A percentile compares a stretch with the other conserved stretches of the same genome.
phyloP scores from a whole-genome alignment of 1,139 yeast genomes.

The Wickerhamomyces sp. region DNA sequence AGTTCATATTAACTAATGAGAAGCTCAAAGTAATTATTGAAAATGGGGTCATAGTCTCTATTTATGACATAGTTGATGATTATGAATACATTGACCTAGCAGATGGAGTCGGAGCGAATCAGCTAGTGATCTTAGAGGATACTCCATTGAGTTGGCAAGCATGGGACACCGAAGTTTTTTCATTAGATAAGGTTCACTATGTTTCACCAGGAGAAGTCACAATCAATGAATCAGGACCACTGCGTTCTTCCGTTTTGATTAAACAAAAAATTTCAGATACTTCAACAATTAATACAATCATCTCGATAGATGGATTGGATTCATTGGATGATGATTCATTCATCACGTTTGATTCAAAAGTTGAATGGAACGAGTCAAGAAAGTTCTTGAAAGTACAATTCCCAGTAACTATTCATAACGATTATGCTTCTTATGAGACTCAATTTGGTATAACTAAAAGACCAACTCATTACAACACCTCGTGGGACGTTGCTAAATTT shows the following conservation, averaged over 20 bases:
- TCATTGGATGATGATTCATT: conserved; percentile 29
- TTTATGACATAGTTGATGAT: conserved; percentile 54
- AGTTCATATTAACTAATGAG: conserved; percentile 54
- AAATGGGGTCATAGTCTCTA: conserved; percentile 61
- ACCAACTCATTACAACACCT: conserved; percentile 90
- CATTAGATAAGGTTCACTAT: conserved; percentile 63
- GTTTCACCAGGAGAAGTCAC: conserved; percentile 43
- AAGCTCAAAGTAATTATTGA: conserved; percentile 54
- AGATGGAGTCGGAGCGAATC: conserved; percentile 66
- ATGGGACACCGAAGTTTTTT: conserved; percentile 94
- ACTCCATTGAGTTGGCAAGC: conserved; percentile 91
- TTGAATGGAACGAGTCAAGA: conserved; percentile 84
- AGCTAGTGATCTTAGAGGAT: conserved; percentile 77
- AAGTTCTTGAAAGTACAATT: conserved; percentile 91
- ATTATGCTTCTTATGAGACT: conserved; percentile 83
- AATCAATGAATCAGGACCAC: conserved; percentile 50
- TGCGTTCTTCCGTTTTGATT: conserved; percentile 60
- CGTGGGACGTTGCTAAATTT: conserved; percentile 95
- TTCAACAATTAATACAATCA: conserved; percentile 61
- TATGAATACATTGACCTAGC: conserved; percentile 66
- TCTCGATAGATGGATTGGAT: conserved; percentile 60
- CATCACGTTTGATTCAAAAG: conserved; percentile 58
- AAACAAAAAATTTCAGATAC: conserved; percentile 50
- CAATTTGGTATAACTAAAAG: conserved; percentile 88
- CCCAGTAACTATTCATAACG: conserved; percentile 77